Percentiles rank a stretch among this genome's conserved stretches.
Conservation (phyloP, 805 yeast genomes). For the Wickerhamiella alocasiicola region DNA sequence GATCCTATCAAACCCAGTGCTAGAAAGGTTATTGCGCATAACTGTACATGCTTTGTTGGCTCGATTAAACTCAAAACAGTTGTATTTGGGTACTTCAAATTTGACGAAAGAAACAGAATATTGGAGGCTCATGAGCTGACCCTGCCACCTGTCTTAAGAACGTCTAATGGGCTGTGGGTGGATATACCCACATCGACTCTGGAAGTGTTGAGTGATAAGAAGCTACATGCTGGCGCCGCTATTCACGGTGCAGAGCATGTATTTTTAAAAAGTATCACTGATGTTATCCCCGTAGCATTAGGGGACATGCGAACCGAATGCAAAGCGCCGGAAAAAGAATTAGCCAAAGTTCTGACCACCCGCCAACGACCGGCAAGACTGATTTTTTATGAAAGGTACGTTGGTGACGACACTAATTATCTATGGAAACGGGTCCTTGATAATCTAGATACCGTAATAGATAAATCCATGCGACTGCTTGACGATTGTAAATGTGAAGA, state of each 20-base stretch:
- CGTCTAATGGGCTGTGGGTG: slow-evolving; percentile 82
- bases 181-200: slow-evolving; percentile 65
- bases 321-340: slow-evolving; percentile 94
- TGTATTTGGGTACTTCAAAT: slow-evolving; percentile 89
- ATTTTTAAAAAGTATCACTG: slow-evolving; percentile 63
- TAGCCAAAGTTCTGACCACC: slow-evolving; percentile 57
- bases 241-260: slow-evolving; percentile 97
- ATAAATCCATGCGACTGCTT: slow-evolving; percentile 46
- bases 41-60: slow-evolving; percentile 44
- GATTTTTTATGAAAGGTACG: slow-evolving; percentile 60
- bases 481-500: slow-evolving; percentile 46
- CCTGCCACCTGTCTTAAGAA: slow-evolving; percentile 63
- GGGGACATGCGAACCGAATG: slow-evolving; percentile 81
- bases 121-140: slow-evolving; percentile 87
- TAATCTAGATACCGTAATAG: slow-evolving; percentile 53
- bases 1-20: slow-evolving; percentile 47
- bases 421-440: slow-evolving; percentile 69
- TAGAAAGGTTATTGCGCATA: neutral
- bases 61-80: slow-evolving; percentile 54
- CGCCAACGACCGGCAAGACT: slow-evolving; percentile 79
- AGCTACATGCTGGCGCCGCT: slow-evolving; percentile 68
- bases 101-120: slow-evolving; percentile 64
- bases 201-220: slow-evolving; percentile 42
- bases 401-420: slow-evolving; percentile 71
- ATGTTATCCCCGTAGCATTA: slow-evolving; percentile 53